Evolutionary conservation across 1,284 basidiomycete genomes (phyloP), one percentile per base, ranked within the genome.

Genomic region (Irpex lacteus): DNA sequence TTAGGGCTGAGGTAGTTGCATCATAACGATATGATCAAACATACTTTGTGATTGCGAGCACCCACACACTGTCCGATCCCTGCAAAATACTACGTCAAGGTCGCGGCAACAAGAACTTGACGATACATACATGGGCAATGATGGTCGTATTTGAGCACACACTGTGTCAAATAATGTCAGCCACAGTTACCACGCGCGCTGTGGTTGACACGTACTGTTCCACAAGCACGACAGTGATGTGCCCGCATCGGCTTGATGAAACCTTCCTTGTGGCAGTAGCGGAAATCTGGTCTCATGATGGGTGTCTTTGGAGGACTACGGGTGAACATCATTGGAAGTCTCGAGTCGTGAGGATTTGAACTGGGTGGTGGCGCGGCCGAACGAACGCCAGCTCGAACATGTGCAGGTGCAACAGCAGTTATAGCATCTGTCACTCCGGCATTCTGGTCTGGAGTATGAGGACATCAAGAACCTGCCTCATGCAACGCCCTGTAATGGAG

Each of bases 1-100:
- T 36, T 26, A 59, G 13, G 26, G 37, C 47, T 26, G 19, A 4
- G 36, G 54, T 7, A 57, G 19, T 26, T 5, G 21, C 56, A 53
- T 11, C 44, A 21, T 19, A 18, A 36, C 54, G 54, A 56, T 18
- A 34, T 53, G 26, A 40, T 26, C 58, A 49, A 21, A 60, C 72
- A 36, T 63, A 85, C 85, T 76, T 90, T 92, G 69, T 93, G 87
- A 73, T 95, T 95, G 56, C 84, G 81, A 3, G 91, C 91, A 8
- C 92, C 92, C 6, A 94, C 91, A 70, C 92, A 94, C 68, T 92
- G 90, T 34, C 91, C 91, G 59, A 94, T 87, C 91, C 91, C 85
- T 87, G 63, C 32, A 59, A 59, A 34, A 58, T 11, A n/a, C n/a
- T 44, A 37, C 52, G 60, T 26, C 47, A 50, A 49, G 32, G 21